Conservation (phyloP, 176 grass and related monocot species). For the Rhynchospora tenuis region DNA sequence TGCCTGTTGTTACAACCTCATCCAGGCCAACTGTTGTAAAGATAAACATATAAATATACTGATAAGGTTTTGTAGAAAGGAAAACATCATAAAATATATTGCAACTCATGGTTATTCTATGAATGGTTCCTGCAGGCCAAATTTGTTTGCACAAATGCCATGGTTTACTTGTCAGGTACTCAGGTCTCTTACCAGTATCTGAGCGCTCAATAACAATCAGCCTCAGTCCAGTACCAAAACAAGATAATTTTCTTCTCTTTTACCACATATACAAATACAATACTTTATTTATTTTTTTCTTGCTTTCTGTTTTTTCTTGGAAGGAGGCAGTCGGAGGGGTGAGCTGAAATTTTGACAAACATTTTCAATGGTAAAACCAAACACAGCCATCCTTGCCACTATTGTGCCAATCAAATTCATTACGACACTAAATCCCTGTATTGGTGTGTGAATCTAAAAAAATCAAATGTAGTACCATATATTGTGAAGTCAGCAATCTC, state of each 20-base stretch:
- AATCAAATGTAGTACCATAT: conserved; percentile 34
- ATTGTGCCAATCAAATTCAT: neutral
- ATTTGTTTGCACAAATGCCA: neutral
- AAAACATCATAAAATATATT: neutral
- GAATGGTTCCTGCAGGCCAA: neutral
- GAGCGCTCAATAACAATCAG: neutral
- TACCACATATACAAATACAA: neutral
- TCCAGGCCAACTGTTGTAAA: conserved; percentile 47
- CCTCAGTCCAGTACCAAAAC: neutral
- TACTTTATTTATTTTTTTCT: neutral
- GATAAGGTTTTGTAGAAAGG: neutral
- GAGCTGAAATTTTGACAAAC: neutral
- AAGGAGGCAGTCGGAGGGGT: neutral
- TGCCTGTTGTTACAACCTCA: conserved; percentile 44
- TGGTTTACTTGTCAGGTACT: neutral
- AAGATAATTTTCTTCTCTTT: neutral
- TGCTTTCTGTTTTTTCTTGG: neutral
- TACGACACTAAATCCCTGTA: neutral
- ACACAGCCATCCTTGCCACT: neutral
- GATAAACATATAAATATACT: conserved; percentile 2
- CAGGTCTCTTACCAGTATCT: neutral
- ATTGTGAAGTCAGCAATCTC: conserved; percentile 70
- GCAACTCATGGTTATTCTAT: neutral
- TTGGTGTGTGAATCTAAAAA: neutral
- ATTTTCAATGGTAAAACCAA: neutral